Conservation (phyloP, 305 asterid species). For the Fraxinus sp. region DNA sequence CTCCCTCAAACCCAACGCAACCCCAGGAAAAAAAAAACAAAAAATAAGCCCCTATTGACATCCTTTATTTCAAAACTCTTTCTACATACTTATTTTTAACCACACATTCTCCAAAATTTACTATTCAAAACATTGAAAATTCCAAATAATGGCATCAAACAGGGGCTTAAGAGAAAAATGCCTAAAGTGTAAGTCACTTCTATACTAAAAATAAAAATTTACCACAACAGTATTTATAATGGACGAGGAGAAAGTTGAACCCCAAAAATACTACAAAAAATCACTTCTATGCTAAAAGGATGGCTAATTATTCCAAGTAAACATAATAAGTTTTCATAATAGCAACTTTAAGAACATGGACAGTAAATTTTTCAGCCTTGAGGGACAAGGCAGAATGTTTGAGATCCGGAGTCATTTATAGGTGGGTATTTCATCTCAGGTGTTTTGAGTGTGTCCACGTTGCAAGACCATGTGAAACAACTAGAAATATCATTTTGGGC, state of each 20-base stretch:
- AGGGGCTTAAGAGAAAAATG: neutral
- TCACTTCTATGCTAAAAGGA: neutral
- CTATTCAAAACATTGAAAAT: no score
- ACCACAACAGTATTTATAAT: neutral
- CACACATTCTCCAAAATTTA: no score
- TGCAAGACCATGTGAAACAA: neutral
- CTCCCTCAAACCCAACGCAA: neutral
- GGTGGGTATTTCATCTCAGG: neutral
- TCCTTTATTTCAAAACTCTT: no score
- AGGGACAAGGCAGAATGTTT: neutral
- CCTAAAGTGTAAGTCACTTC: neutral
- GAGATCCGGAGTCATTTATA: neutral
- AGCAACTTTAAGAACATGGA: neutral
- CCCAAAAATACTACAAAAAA: neutral
- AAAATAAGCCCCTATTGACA: neutral
- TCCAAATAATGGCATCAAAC: no score
- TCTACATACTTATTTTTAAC: no score
- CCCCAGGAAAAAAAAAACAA: neutral
- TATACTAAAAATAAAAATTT: neutral
- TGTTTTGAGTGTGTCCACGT: neutral
- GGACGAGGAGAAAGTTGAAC: neutral
- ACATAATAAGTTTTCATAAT: neutral
- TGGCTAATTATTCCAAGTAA: neutral
- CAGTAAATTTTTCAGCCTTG: neutral
- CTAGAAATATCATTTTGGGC: neutral